phyloP scores from a whole-genome alignment of 306 rosid species.

The Quercus glauca region DNA sequence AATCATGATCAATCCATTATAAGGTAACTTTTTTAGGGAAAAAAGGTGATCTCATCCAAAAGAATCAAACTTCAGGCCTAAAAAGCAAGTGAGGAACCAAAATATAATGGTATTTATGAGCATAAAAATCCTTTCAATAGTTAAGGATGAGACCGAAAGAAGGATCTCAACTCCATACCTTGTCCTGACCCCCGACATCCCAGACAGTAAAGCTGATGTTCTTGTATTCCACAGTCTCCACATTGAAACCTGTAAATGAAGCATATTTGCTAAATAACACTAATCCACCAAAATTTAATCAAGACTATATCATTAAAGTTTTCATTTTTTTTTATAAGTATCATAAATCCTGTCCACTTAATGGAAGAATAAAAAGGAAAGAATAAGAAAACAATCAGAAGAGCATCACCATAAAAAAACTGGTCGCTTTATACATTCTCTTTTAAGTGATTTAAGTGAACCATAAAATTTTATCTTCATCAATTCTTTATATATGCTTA shows the following conservation, averaged over 20 bases:
- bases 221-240: constrained; percentile 98
- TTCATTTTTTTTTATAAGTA: background rate
- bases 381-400: background rate
- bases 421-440: background rate
- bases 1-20: constrained; percentile 4
- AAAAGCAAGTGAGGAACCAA: background rate
- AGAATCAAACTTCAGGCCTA: constrained; percentile 1
- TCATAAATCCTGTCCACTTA: background rate
- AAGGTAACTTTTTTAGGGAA: background rate
- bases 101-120: background rate
- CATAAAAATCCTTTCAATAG: background rate
- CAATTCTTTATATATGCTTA: no score
- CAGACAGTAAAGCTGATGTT: constrained; percentile 99
- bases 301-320: background rate
- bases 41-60: background rate
- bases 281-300: background rate
- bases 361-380: background rate
- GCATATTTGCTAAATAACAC: background rate
- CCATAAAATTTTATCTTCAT: background rate
- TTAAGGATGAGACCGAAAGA: constrained; percentile 2
- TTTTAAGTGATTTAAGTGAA: background rate
- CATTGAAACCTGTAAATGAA: constrained; percentile 77
- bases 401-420: background rate
- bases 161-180: constrained; percentile 48
- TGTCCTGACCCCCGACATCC: constrained; percentile 99